A percentile compares a stretch with the other conserved stretches of the same genome.
These are phyloP conservation scores for Lactarius indigo DNA, from an alignment of 768 basidiomycete species.

Conservation along the genomic window DNA sequence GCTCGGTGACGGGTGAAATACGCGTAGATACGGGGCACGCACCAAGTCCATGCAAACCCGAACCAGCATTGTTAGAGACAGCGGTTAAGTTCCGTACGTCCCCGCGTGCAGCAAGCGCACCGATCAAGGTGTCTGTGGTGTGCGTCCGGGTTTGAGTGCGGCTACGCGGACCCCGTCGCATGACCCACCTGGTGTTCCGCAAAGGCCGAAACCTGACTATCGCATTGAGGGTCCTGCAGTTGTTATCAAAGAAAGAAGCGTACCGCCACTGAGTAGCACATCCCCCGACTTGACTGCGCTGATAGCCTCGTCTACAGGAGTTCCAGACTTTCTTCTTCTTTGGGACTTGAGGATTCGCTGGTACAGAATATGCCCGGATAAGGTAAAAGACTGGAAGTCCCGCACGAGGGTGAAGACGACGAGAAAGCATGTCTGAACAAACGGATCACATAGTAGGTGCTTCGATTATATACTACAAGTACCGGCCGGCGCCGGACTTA, in stretches of 20 bases:
- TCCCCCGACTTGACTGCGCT: conserved; percentile 79
- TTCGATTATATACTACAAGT: not conserved
- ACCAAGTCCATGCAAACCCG: conserved; percentile 70
- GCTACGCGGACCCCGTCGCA: not conserved
- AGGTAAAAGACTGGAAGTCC: conserved; percentile 1
- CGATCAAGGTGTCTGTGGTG: conserved; percentile 72
- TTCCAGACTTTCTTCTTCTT: conserved; percentile 67
- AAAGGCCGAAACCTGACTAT: conserved; percentile 75
- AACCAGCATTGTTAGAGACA: conserved; percentile 87
- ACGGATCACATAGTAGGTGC: not conserved
- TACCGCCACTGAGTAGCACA: conserved; percentile 77
- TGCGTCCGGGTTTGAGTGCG: conserved; percentile 2
- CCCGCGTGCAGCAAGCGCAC: conserved; percentile 67
- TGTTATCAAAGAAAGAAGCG: conserved; percentile 27
- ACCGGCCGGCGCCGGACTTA: not conserved
- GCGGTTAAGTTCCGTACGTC: conserved; percentile 75
- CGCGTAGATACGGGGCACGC: conserved; percentile 15
- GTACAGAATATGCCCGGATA: conserved; percentile 15
- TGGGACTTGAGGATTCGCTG: conserved; percentile 31
- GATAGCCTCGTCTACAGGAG: conserved; percentile 80
- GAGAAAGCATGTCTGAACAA: conserved; percentile 4
- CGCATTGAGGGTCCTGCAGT: not conserved
- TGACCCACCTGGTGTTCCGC: conserved; percentile 75
- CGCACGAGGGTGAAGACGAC: conserved; percentile 1
- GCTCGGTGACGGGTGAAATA: not conserved